Percentiles rank a stretch among this genome's conserved stretches.
Conservation (phyloP, 2,329 filamentous ascomycete genomes). For the Microsporum audouinii region DNA sequence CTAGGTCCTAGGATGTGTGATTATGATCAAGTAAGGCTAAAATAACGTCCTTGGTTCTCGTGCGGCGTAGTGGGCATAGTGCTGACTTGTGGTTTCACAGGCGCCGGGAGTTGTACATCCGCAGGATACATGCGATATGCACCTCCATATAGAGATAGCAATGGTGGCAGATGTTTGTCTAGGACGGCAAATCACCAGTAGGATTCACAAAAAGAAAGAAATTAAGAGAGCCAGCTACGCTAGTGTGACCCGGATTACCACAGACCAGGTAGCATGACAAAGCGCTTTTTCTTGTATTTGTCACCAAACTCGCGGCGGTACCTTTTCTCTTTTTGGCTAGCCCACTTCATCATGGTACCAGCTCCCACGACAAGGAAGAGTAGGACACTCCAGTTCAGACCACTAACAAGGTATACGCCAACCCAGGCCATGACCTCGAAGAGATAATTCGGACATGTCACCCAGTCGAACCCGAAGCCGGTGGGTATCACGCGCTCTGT, state of each 20-base stretch:
- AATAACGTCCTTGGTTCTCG: neutral
- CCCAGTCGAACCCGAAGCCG: slow-evolving; percentile 71
- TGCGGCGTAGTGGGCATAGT: neutral
- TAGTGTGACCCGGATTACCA: slow-evolving; percentile 39
- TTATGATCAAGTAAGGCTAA: slow-evolving; percentile 1
- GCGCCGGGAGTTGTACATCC: neutral
- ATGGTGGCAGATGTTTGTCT: neutral
- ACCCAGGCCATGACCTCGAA: slow-evolving; percentile 83
- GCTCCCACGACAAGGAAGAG: slow-evolving; percentile 65
- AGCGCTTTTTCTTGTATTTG: slow-evolving; percentile 91
- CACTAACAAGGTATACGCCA: slow-evolving; percentile 66
- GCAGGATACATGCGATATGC: neutral
- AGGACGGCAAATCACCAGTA: neutral
- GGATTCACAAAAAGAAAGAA: neutral
- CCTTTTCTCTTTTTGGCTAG: slow-evolving; percentile 77
- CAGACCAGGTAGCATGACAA: slow-evolving; percentile 66
- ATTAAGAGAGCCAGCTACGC: neutral
- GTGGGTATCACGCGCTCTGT: slow-evolving; percentile 79
- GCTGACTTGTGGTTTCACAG: neutral
- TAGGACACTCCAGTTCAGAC: slow-evolving; percentile 60
- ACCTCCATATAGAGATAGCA: neutral
- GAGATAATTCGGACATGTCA: slow-evolving; percentile 96
- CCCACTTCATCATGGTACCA: slow-evolving; percentile 77
- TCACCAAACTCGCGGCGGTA: slow-evolving; percentile 86
- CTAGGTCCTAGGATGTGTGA: neutral